Base-by-base conservation (phyloP, 2,329 filamentous ascomycete species). In the Cytospora schulzeri region DNA sequence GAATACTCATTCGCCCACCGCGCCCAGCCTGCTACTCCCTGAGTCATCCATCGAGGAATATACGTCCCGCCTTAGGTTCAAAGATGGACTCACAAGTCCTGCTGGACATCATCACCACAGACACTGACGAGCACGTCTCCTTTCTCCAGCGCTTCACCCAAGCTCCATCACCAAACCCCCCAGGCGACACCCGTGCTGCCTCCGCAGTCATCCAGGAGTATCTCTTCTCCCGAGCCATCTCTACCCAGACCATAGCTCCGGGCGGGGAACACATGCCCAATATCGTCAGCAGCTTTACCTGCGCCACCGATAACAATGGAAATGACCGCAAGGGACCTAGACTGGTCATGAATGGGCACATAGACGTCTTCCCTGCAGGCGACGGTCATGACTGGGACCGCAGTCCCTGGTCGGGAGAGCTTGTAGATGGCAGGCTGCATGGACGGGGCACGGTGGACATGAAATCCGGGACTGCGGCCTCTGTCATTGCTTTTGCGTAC, bases 371-470 rank as follows among this genome's bases (percentile, higher is more conserved):
- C 56, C 77, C 78, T 0, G 75, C 75, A 0, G 73, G 71, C 1
- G 72, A 73, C 26, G 68, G 70, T 1, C 65, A 70, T 9, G 69
- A 73, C n/a, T 79, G 76, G 77, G 64, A 73, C 15, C 68, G 71
- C 28, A 70, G 73, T 52, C 74, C 78, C 3, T 80, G 74, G 70
- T 76, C 76, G 15, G 76, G 76, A 15, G 69, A 76, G 28, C 69
- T 75, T 9, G 71, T 73, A 26, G 70, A 71, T 9, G 70, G 71
- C 5, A 69, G 71, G 12, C 69, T 79, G 22, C 71, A 76, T 65
- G 77, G 78, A 2, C 70, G 77, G 24, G 77, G 76, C 3, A 73
- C 71, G 0, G 78, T 79, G 1, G 78, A 80, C 64, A 80, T 80
- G 77, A 80, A 80, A 68, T 75, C 77, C 7, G 78, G 77, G 0